Evolutionary conservation across 441 rosid genomes (phyloP), one percentile per base, ranked within the genome.

Genomic region (Hypseocharis bilobata): DNA sequence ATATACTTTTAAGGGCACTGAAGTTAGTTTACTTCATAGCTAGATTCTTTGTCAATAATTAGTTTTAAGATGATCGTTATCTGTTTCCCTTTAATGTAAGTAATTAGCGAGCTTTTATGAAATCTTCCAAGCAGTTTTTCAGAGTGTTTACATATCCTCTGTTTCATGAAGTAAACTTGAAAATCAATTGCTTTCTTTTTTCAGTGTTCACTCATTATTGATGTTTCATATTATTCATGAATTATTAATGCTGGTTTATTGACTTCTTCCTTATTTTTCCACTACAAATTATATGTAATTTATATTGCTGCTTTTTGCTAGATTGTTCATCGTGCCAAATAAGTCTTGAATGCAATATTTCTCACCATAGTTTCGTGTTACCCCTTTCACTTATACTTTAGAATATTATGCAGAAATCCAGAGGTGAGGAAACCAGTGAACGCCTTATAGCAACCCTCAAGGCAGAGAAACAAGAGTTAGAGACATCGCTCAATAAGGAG

Each of bases 401-500:
- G 62, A 54, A 32, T 70, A 69, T 56, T 66, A 56, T 62, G 73
- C 83, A 84, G 92, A 84, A 79, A 77, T 71, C 81, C 34, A 83
- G 79, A 71, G 81, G 67, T 7, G 81, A 69, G 76, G 89, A 79
- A 75, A 78, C 69, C 60, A 78, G 70, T 45, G 89, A 79, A 69
- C 70, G 42, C 62, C 65, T 81, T 57, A 20, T 87, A 20, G 80
- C 71, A n/a, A 84, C 77, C 42, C 86, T 89, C 57, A 89, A 80
- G 82, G 79, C 80, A 4, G 92, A 91, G 76, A 91, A 84, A 76
- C 96, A 86, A 82, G 96, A 86, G 71, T 70, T 91, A 54, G 96
- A 87, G 75, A 74, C 79, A 71, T 82, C 84, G 6, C 81, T 94
- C 42, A 75, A 71, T 85, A 85, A 83, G 73, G 97, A 94, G 84